Base-by-base conservation (phyloP, 129 eudicot species). In the Saposhnikovia divaricata region DNA sequence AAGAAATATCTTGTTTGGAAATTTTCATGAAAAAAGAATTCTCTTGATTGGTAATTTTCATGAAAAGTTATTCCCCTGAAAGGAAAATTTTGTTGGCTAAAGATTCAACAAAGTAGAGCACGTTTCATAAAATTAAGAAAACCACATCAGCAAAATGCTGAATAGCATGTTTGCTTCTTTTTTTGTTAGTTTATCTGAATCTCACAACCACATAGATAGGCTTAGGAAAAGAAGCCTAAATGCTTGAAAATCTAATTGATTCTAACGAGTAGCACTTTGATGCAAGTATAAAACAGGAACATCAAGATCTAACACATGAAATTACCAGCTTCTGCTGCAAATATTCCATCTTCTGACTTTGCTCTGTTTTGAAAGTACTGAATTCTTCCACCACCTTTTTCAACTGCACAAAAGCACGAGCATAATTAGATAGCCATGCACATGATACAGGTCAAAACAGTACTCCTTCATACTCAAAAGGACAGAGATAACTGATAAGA, bases 251-350 rank as follows among this genome's bases (percentile, higher is more conserved):
- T 69, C 38, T 21, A 69, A 69, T 69, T 69, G 74, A 69, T 34
- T 69, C 37, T 16, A 13, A 69, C 16, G 25, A 69, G 44, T 70
- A 18, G 9, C 39, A 37, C 19, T 38, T 16, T 4, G 31, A 6
- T 21, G 23, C 42, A 72, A 72, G 44, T 51, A 50, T 16, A 61
- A 31, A 79, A 28, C 31, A n/a, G 46, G 11, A 44, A 72, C 77
- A 81, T 83, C 83, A 82, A 70, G 71, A 68, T 50, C 34, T 25
- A 65, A 25, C 13, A 76, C 50, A n/a, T 77, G 65, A 65, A 44
- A 31, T 70, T 91, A 91, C 97, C 98, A 88, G 81, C 80, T 86
- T 87, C 77, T 89, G 76, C 86, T 91, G 86, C 90, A 93, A 25
- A 76, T 40, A 57, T 68, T 53, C 75, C 51, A 82, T 78, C 86